Base-by-base conservation (phyloP, 1,139 yeast species). In the Debaryomyces singareniensis region DNA sequence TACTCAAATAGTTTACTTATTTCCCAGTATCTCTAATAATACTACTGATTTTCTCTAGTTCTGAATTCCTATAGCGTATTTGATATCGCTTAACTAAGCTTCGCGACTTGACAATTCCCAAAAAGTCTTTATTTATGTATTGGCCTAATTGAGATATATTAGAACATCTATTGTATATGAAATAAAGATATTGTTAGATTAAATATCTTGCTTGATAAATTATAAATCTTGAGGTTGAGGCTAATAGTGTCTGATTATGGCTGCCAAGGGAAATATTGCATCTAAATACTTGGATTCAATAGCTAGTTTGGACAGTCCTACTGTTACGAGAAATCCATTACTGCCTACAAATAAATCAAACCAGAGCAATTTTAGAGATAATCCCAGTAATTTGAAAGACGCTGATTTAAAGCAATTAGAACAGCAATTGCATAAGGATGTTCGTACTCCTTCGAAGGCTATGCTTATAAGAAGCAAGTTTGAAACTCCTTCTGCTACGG, bases 401-500 rank as follows among this genome's bases (percentile, higher is more conserved):
- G 45, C 47, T 12, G 72, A 66, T 34, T 49, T 67, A 32, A 72
- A 67, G 29, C 53, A 44, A 13, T 47, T 67, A 31, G 71, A 71
- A 4, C 48, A 54, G 28, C 63, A 67, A 39, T 45, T 67, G 38
- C 51, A 61, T 33, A 41, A 56, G 14, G 49, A 53, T 3, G 53
- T 58, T 2, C 29, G 45, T 4, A 45, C 53, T 16, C 58, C 64
- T 4, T 43, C 56, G 13, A 58, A 53, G 30, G 51, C 55, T 2
- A 54, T 53, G 3, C 40, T 58, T 16, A 43, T 63, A 12, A 46
- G 62, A 27, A 44, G 62, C n/a, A 52, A 55, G 28, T 67, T 58
- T 36, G 71, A 64, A 34, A 55, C 70, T 0, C 68, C 70, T 2
- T 63, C 70, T 6, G 72, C 64, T 1, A 67, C 71, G 0, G 66